Evolutionary conservation across 768 basidiomycete genomes (phyloP), one percentile per base, ranked within the genome.

Genomic region (Pleurotus eryngii): DNA sequence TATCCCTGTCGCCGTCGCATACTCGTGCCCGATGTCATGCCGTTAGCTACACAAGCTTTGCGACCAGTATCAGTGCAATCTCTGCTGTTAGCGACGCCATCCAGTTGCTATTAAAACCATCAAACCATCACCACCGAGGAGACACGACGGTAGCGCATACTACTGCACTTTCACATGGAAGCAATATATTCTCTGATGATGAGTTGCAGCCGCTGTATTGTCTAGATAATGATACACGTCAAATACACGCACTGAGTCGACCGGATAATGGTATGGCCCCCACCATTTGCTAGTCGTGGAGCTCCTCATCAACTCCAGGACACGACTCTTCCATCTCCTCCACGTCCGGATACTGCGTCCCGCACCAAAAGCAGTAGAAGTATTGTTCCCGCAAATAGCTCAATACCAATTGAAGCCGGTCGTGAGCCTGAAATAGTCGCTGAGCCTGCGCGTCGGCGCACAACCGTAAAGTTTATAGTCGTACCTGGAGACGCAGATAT

Each of bases 281-380:
- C 30, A 35, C 30, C 30, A 35, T 35, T 1, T 35, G 30, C 11
- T 74, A 92, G 72, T 92, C 89, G 68, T 95, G 92, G 59, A 81
- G 83, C 40, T 90, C 89, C 68, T 95, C 92, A 27, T 81, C 79
- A 42, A 75, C 67, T 5, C 92, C 92, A 5, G 92, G 92, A 69
- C 92, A 95, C 56, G 84, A 76, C 38, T 64, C 69, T 39, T 72
- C 72, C 75, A 95, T 73, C 49, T 90, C 87, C 14, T 81, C 80
- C 5, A 72, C 68, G 60, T 78, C 75, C 4, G 80, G 78, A 65
- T 93, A 95, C 63, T 84, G 80, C 11, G 87, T 81, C 11, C 92
- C 92, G 67, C 92, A 95, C 89, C 91, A 94, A 70, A 92, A 93
- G 67, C 92, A 94, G 67, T 94, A 94, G 4, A 76, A 67, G 68